A percentile compares a stretch with the other conserved stretches of the same genome.
phyloP scores from a whole-genome alignment of 2,329 filamentous ascomycete genomes.

The Colletotrichum spaethianum region DNA sequence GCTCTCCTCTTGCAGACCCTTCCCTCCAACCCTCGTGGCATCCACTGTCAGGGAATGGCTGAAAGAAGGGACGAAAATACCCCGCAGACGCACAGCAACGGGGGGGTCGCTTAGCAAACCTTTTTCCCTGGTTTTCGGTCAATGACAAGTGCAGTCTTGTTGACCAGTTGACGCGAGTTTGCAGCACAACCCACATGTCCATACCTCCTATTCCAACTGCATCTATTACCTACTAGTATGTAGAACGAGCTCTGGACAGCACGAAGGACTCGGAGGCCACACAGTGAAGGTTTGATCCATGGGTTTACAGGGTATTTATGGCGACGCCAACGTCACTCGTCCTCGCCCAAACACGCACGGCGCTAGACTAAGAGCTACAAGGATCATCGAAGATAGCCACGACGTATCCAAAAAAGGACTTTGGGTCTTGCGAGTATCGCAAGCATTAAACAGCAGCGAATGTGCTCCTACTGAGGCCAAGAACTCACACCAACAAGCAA shows the following conservation, averaged over 20 bases:
- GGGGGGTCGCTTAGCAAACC: constrained; percentile 26
- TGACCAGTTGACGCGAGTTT: constrained; percentile 12
- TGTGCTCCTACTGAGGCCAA: neutral
- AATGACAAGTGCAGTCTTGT: constrained; percentile 14
- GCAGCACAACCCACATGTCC: constrained; percentile 7
- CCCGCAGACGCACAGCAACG: constrained; percentile 32
- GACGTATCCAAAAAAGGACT: neutral
- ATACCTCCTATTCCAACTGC: constrained; percentile 3
- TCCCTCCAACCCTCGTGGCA: constrained; percentile 16
- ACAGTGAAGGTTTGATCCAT: neutral
- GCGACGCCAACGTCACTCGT: neutral
- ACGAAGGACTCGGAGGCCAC: neutral
- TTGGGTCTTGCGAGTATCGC: neutral
- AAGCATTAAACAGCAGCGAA: neutral
- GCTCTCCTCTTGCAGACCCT: neutral
- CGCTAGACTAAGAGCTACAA: constrained; percentile 7
- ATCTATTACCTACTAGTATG: neutral
- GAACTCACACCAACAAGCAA: neutral
- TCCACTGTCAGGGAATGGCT: constrained; percentile 17
- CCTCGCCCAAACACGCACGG: neutral
- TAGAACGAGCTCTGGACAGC: too few species aligned
- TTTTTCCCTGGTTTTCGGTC: constrained; percentile 27
- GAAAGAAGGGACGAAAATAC: constrained; percentile 36
- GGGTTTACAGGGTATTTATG: neutral
- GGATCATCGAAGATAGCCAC: neutral